Base-by-base conservation (phyloP, 179 eudicot species). In the Corrigiola litoralis region DNA sequence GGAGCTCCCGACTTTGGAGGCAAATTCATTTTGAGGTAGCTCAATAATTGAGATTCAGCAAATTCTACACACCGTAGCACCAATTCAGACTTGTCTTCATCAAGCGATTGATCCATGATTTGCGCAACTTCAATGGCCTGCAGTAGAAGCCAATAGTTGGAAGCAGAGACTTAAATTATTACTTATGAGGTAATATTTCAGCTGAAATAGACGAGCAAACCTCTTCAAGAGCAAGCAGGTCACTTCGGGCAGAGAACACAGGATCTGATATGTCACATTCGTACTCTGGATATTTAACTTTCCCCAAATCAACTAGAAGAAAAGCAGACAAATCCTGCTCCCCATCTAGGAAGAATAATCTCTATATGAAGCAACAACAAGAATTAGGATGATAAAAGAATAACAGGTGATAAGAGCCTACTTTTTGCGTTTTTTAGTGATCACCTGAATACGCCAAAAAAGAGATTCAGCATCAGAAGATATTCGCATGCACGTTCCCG, bases 51-150 rank as follows among this genome's bases (percentile, higher is more conserved):
- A 54, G 78, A 82, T 67, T 75, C 78, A 46, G 92, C 87, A 41
- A 84, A 68, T 55, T 86, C 82, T 53, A 82, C 80, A 75, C 96
- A 94, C 70, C 68, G 79, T 53, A 76, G 70, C 29, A 88, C 81
- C 78, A 80, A 47, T 54, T 74, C 83, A 1, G 74, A 58, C 75
- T 82, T 79, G 66, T 74, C 75, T 72, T 81, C 89, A 77, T 90
- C 95, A 75, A 92, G 82, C 61, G 92, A 77, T 68, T 92, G 80
- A 76, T 85, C 98, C 82, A 92, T 87, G 58, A 87, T 80, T 79
- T 90, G 96, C 52, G 98, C 91, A 73, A 92, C 81, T 77, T 84
- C 92, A 77, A 90, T 74, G 51, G 98, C 98, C 98, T 92, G 72
- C 24, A 56, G 25, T 50, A 51, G 25, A 21, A 67, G 58, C 25